Evolutionary conservation across 305 asterid species (phyloP).

Genomic region (Solanum aculeatissimum): DNA sequence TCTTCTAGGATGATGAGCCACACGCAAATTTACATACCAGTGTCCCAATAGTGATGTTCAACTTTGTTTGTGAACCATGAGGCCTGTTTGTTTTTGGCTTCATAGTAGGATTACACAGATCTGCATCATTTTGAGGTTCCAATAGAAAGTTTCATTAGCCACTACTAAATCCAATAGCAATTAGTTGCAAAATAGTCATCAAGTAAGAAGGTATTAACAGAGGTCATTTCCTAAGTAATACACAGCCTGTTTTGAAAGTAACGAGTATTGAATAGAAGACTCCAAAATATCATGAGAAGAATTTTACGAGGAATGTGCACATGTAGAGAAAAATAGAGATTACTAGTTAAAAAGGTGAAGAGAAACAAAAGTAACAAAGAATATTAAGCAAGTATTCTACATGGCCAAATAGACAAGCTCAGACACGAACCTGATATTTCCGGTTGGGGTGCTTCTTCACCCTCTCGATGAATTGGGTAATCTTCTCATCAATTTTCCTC

Average conservation of each 20-base stretch:
- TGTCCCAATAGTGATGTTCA: conserved; percentile 87
- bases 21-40: conserved; percentile 78
- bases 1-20: conserved; percentile 44
- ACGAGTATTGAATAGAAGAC: neutral
- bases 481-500: conserved; percentile 78
- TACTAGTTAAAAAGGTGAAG: neutral
- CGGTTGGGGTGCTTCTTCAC: conserved; percentile 91
- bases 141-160: neutral
- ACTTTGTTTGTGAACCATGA: conserved; percentile 86
- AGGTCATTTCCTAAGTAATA: neutral
- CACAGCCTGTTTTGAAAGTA: neutral
- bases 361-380: neutral
- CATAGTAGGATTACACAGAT: conserved; percentile 78
- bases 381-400: neutral
- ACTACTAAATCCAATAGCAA: neutral
- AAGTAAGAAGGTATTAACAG: neutral
- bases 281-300: neutral
- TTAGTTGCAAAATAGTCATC: neutral
- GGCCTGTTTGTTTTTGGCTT: conserved; percentile 78
- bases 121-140: conserved; percentile 24
- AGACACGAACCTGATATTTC: conserved; percentile 65
- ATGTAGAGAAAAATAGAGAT: neutral
- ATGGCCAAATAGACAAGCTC: neutral
- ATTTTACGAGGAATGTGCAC: neutral
- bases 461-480: conserved; percentile 76